Evolutionary conservation across 2,329 filamentous ascomycete genomes (phyloP), one percentile per base, ranked within the genome.

Genomic region (Botrytis galanthina): DNA sequence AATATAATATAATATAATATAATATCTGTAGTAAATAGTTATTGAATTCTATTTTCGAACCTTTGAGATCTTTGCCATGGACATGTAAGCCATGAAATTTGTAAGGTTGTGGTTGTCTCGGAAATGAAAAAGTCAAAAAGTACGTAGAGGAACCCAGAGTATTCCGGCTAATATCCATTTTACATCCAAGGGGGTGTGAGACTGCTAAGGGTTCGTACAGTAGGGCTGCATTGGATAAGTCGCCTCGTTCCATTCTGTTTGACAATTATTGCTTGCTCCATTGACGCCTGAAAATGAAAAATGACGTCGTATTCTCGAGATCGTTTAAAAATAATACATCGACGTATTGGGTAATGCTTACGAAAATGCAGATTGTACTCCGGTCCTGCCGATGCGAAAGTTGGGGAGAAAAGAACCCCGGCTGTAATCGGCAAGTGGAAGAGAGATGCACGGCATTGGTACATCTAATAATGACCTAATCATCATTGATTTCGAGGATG

Each of bases 41-140:
- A n/a, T n/a, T 64, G 44, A 42, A n/a, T 71, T 66, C 60, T 67
- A 57, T 72, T 67, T 48, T 72, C 46, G 46, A 72, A 39, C 42
- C 26, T 59, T 70, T 61, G 48, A 60, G 39, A 70, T 44, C n/a
- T 70, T 18, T 35, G 37, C n/a, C 46, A 57, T 54, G 26, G 48
- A n/a, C n/a, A 3, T 57, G 51, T 54, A 29, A 51, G 48, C 48
- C 48, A n/a, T 51, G 48, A n/a, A 51, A n/a, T 18, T 18, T 29
- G n/a, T 46, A 64, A 64, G 61, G 61, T 18, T 22, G 26, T 67
- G 46, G 22, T 22, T 67, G 64, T 67, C 32, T 67, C 46, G 32
- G 64, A 29, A 51, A 37, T 67, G 46, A 51, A 37, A 46, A 46
- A 26, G 29, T 66, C 42, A 32, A 35, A 66, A n/a, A 37, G 29